Base-by-base conservation (phyloP, 192 early-diverging fungal genomes). In the Coemansia sp. region DNA sequence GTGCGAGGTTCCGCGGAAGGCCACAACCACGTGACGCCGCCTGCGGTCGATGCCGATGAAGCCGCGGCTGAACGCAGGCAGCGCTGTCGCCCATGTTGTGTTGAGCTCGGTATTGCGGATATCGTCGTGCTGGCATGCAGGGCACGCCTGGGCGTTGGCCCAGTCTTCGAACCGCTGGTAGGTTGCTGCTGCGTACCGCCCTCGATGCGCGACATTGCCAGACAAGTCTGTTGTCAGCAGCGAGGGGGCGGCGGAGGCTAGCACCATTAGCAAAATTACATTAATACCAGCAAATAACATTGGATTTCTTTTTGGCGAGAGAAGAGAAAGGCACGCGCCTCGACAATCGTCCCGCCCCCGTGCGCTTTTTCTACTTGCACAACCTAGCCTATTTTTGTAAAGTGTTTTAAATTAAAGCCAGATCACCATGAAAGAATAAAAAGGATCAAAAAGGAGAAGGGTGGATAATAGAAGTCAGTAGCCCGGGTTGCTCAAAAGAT, bases 401-500 rank as follows among this genome's bases (percentile, higher is more conserved):
- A 30, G 30, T 30, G 30, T 21, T 53, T 23, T 53, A 53, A 11
- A 53, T 10, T 24, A 20, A 49, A 49, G 20, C 18, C 6, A 30
- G 30, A 30, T 30, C 1, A 20, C 6, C 16, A 20, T 5, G n/a
- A 39, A 36, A 38, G 46, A 57, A 46, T 45, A 24, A 6, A 43
- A 62, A 62, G 21, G 26, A 11, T 41, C 9, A 56, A n/a, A n/a
- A n/a, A 20, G 30, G 30, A 30, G 30, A 30, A 30, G 30, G 3
- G 39, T 5, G 5, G 39, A 14, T 41, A 14, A 15, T n/a, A 5
- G 14, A 23, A 34, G 23, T 46, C 18, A 21, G 26, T 35, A 61
- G 5, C 44, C 33, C 5, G 75, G 80, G 62, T 75, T 75, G 60
- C 62, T 62, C 34, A 93, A 74, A 20, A 93, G 64, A 52, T 82